A percentile compares a stretch with the other conserved stretches of the same genome.
These are phyloP conservation scores for Lathyrus tuberosus DNA, from an alignment of 306 rosid species.

Conservation along the genomic window DNA sequence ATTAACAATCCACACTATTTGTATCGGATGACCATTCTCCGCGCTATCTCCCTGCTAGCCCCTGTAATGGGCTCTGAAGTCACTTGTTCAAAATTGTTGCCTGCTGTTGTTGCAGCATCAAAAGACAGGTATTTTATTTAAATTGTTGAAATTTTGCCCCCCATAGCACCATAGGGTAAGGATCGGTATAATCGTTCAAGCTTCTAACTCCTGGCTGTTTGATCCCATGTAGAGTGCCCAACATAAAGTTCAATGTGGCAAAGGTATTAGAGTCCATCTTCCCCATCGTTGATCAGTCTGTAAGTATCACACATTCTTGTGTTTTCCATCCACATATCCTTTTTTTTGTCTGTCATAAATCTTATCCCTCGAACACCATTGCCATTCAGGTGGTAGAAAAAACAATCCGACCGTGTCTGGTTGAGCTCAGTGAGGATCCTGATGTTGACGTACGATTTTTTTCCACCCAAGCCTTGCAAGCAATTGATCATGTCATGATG, in stretches of 20 bases:
- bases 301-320: constrained; percentile 47
- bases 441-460: constrained; percentile 93
- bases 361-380: constrained; percentile 28
- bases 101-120: constrained; percentile 68
- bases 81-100: constrained; percentile 78
- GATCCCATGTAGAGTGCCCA: constrained; percentile 70
- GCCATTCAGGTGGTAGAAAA: constrained; percentile 80
- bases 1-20: constrained; percentile 82
- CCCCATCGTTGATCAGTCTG: constrained; percentile 92
- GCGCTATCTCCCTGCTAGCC: constrained; percentile 85
- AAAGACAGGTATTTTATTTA: constrained; percentile 74
- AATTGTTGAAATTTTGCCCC: not conserved
- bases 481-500: constrained; percentile 88
- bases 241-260: constrained; percentile 91
- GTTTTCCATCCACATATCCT: constrained; percentile 11
- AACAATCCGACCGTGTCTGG: constrained; percentile 81
- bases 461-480: constrained; percentile 85
- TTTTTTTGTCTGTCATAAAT: constrained; percentile 7
- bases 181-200: constrained; percentile 24
- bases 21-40: constrained; percentile 95
- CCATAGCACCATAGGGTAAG: not conserved
- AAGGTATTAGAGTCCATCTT: constrained; percentile 89
- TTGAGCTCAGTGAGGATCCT: constrained; percentile 93
- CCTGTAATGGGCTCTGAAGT: constrained; percentile 92
- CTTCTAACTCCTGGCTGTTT: constrained; percentile 42